phyloP scores from a whole-genome alignment of 345 rosid genomes.

The Moricandia arvensis region DNA sequence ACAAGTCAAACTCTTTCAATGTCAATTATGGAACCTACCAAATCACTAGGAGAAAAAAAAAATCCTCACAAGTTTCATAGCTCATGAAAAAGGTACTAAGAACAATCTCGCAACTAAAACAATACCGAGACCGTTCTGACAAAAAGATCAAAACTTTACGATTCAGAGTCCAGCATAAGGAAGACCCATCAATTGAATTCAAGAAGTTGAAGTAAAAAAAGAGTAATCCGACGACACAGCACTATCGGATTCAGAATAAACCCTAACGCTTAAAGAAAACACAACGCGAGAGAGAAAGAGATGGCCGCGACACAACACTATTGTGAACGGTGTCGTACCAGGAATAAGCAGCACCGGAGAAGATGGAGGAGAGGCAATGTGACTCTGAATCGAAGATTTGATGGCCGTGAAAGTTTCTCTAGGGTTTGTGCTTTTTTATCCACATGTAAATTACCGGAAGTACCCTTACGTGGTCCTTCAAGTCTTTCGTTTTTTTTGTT shows the following conservation, averaged over 20 bases:
- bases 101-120: not conserved
- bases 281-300: not conserved
- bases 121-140: not conserved
- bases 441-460: not conserved
- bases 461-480: not conserved
- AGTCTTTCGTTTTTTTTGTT: not conserved
- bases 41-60: no score
- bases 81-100: not conserved
- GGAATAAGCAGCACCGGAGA: slow-evolving; percentile 17
- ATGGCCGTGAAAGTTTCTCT: slow-evolving; percentile 18
- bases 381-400: not conserved
- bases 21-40: not conserved
- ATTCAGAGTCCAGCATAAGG: not conserved
- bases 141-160: not conserved
- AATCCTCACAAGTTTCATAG: not conserved
- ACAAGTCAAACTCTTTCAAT: not conserved
- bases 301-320: not conserved
- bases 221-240: not conserved
- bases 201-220: not conserved
- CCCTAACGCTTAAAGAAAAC: not conserved
- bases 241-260: not conserved
- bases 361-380: not conserved
- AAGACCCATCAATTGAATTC: not conserved
- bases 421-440: slow-evolving; percentile 18
- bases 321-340: slow-evolving; percentile 36